These are phyloP conservation scores for Chaetothyriales sp. DNA, from an alignment of 2,329 filamentous ascomycete genomes.

Conservation along the genomic window DNA sequence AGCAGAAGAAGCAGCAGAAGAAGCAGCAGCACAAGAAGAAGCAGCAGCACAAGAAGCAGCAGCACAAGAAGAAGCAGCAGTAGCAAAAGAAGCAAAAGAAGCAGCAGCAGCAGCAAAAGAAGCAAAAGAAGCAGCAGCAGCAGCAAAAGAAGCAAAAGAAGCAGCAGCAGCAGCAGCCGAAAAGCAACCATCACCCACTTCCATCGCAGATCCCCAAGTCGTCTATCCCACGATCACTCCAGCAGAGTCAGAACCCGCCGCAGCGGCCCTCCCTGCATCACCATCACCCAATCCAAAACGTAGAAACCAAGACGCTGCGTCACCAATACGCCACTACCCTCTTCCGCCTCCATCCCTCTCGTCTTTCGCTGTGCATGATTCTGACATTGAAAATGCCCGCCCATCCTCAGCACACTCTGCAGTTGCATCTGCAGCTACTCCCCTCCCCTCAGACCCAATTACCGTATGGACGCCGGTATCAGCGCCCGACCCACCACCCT, in stretches of 20 bases:
- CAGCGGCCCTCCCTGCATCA: constrained; percentile 4
- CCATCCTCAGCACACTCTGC: constrained; percentile 43
- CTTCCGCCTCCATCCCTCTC: constrained; percentile 33
- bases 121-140: too few relatives aligned
- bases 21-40: too few relatives aligned
- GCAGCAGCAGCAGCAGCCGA: too few relatives aligned
- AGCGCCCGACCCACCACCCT: constrained; percentile 40
- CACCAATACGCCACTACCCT: constrained; percentile 7
- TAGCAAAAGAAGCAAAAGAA: too few relatives aligned
- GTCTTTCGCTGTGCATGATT: constrained; percentile 47
- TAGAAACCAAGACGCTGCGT: neutral
- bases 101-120: too few relatives aligned
- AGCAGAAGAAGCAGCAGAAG: neutral
- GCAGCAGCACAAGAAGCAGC: too few relatives aligned
- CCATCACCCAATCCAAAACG: constrained; percentile 7
- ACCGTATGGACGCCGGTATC: constrained; percentile 46
- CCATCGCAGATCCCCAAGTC: neutral
- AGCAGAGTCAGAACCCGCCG: neutral
- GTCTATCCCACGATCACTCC: neutral
- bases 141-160: too few relatives aligned
- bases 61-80: too few relatives aligned
- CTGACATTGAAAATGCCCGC: constrained; percentile 66
- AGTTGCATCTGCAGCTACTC: constrained; percentile 33
- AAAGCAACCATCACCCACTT: neutral
- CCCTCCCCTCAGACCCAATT: constrained; percentile 17